Base-by-base conservation (phyloP, 129 eudicot genomes). In the Arctium minus region DNA sequence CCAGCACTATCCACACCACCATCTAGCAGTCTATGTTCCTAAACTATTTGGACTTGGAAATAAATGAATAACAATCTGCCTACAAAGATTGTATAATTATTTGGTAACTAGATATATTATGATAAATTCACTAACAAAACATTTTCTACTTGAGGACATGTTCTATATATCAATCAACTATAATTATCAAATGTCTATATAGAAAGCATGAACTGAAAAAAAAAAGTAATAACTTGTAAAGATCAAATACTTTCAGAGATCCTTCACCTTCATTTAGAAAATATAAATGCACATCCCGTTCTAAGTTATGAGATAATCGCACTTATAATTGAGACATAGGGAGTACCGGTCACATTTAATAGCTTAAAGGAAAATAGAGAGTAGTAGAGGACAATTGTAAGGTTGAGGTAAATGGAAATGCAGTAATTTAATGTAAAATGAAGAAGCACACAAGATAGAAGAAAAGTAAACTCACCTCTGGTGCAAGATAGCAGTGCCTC, bases 401-500 rank as follows among this genome's bases (percentile, higher is more conserved):
- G 40, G 75, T 67, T 44, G 36, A 32, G 30, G 70, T 42, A 67
- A 69, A 68, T 22, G 48, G 29, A 69, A 60, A 65, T 9, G 10
- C 48, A 74, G 1, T 18, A 33, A 64, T 40, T 75, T 22, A 77
- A 35, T 10, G 12, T 39, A 73, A 81, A 70, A 74, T 12, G n/a
- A 60, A 30, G 76, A 50, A 33, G n/a, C 32, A 35, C 22, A 50
- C 29, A 13, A 80, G 39, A 53, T 44, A 71, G 74, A 40, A 68
- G 27, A 17, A 71, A 40, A 69, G 36, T 53, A 68, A 22, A 78
- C 89, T 76, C 86, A 95, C 98, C 97, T 96, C 99, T 32, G 99
- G 99, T 64, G 99, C 98, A 86, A 96, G 93, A 93, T 96, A 96
- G 86, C 99, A 96, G 73, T 97, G 99, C 82, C 99, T 93, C 99